These are phyloP conservation scores for Yamadazyma akitaensis DNA, from an alignment of 805 yeast genomes.

Conservation along the genomic window DNA sequence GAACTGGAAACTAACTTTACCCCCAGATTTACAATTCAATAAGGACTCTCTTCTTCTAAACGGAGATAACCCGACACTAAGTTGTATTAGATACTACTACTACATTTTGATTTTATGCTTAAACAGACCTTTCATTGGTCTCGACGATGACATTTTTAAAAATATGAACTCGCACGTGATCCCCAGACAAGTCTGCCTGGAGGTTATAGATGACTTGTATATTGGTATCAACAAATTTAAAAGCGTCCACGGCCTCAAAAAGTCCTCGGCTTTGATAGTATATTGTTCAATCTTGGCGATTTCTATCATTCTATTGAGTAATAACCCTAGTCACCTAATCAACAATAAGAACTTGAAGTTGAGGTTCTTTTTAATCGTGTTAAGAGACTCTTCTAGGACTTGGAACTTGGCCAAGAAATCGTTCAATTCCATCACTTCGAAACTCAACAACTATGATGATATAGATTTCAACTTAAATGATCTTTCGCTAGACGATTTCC, in stretches of 20 bases:
- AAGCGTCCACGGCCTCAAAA: slow-evolving; percentile 35
- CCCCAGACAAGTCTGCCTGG: slow-evolving; percentile 34
- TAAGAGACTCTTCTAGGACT: slow-evolving; percentile 41
- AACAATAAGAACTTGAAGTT: slow-evolving; percentile 27
- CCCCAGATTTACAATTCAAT: slow-evolving; percentile 50
- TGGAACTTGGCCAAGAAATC: slow-evolving; percentile 50
- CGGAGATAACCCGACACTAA: slow-evolving; percentile 52
- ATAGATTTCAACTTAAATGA: slow-evolving; percentile 11
- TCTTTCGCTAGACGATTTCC: slow-evolving; percentile 3
- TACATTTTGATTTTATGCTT: slow-evolving; percentile 57
- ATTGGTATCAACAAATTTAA: slow-evolving; percentile 36
- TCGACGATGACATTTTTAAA: slow-evolving; percentile 23
- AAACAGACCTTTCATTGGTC: slow-evolving; percentile 56
- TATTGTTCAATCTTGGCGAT: slow-evolving; percentile 46
- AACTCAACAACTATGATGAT: slow-evolving; percentile 20
- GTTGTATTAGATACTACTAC: slow-evolving; percentile 54
- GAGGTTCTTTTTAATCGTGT: slow-evolving; percentile 37
- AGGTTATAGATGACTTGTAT: slow-evolving; percentile 42
- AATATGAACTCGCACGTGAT: not conserved
- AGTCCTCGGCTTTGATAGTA: slow-evolving; percentile 45
- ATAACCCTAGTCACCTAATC: slow-evolving; percentile 23
- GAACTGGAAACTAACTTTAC: slow-evolving; percentile 51
- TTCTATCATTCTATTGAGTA: slow-evolving; percentile 35
- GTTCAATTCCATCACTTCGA: slow-evolving; percentile 36
- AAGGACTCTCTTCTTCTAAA: slow-evolving; percentile 33